A percentile compares a stretch with the other conserved stretches of the same genome.
Conservation (phyloP, 2,329 filamentous ascomycete genomes). For the Fusarium euwallaceae region DNA sequence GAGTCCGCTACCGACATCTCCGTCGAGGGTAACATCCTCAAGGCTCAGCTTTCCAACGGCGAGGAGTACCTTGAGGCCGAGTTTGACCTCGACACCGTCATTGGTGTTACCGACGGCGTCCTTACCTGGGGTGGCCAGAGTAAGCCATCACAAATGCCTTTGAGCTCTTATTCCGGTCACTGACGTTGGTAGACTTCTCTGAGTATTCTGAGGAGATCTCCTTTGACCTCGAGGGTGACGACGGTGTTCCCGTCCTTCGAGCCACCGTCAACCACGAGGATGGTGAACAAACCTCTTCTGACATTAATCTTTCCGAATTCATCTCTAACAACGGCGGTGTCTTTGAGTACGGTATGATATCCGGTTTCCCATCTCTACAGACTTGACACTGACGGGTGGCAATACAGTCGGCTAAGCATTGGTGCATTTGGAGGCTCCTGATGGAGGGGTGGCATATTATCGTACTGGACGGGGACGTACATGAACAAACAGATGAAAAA, state of each 20-base stretch:
- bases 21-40: conserved; percentile 63
- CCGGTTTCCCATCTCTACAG: not conserved
- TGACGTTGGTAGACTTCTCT: conserved; percentile 54
- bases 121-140: conserved; percentile 60
- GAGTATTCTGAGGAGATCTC: conserved; percentile 59
- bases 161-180: too few relatives aligned
- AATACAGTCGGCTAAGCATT: not conserved
- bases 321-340: conserved; percentile 65
- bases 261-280: conserved; percentile 58
- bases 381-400: not conserved
- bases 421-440: not conserved
- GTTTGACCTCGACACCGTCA: conserved; percentile 60
- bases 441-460: not conserved
- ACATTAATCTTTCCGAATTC: conserved; percentile 68
- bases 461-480: not conserved
- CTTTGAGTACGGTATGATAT: conserved; percentile 18
- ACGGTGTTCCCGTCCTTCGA: conserved; percentile 63
- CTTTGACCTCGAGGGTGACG: conserved; percentile 64
- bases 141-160: not conserved
- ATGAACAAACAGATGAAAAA: not conserved
- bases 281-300: conserved; percentile 55
- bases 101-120: conserved; percentile 64
- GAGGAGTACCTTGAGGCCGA: conserved; percentile 60
- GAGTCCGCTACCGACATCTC: conserved; percentile 58
- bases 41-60: conserved; percentile 54